These are phyloP conservation scores for Talaromyces nanjingensis DNA, from an alignment of 495 filamentous ascomycete species.

Conservation along the genomic window DNA sequence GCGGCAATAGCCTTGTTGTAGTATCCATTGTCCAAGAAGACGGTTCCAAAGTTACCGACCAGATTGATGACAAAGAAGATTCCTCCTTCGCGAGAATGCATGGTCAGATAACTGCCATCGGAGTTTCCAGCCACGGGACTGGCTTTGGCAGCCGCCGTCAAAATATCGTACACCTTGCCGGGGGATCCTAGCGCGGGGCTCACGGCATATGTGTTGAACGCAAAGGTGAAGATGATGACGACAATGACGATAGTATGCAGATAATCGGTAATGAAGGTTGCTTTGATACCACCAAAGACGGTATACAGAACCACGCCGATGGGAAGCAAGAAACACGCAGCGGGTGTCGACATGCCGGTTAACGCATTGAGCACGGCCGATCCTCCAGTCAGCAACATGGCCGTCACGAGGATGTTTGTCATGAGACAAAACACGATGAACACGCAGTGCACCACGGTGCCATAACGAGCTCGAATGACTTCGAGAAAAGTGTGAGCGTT, in stretches of 20 bases:
- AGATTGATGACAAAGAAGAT: conserved; percentile 98
- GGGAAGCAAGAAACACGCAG: conserved; percentile 86
- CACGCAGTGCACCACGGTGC: conserved; percentile 60
- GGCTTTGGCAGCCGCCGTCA: conserved; percentile 58
- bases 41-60: conserved; percentile 73
- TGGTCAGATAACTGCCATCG: conserved; percentile 81
- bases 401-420: conserved; percentile 81
- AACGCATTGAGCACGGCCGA: conserved; percentile 78
- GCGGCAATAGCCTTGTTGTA: conserved; percentile 97
- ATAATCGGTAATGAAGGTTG: conserved; percentile 69
- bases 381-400: conserved; percentile 89
- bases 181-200: conserved; percentile 74
- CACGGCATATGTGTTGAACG: conserved; percentile 78
- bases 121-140: conserved; percentile 85
- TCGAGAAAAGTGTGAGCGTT: conserved; percentile 87
- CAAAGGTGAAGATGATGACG: conserved; percentile 85
- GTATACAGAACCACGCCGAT: conserved; percentile 79
- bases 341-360: conserved; percentile 79
- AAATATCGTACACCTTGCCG: conserved; percentile 69
- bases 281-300: conserved; percentile 74
- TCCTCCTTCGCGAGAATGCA: conserved; percentile 78
- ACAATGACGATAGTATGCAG: conserved; percentile 84
- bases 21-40: conserved; percentile 76
- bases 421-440: conserved; percentile 77
- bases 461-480: conserved; percentile 56